A percentile compares a stretch with the other conserved stretches of the same genome.
Conservation (phyloP, 352 stramenopile genomes). For the Peronospora belbahrii region DNA sequence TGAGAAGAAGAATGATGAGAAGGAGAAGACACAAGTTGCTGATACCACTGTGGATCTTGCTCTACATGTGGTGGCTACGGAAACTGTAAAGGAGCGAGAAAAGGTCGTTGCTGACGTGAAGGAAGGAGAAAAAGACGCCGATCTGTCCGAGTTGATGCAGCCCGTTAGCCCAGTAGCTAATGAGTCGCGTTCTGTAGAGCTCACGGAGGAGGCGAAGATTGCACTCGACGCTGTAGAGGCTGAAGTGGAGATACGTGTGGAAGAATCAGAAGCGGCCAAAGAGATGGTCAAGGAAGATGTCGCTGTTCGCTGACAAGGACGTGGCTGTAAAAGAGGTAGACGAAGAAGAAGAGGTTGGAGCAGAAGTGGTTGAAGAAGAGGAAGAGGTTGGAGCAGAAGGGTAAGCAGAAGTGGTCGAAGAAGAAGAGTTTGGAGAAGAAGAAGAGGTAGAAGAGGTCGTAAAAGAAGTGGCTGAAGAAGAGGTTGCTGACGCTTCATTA, state of each 20-base stretch:
- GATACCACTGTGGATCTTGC: no score
- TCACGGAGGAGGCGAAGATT: background rate
- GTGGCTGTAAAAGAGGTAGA: no score
- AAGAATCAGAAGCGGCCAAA: background rate
- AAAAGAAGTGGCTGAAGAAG: conserved; percentile 2
- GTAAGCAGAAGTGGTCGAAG: conserved; percentile 1
- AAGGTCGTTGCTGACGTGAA: conserved; percentile 7
- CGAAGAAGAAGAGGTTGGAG: no score
- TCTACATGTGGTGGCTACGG: no score
- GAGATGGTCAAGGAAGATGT: conserved; percentile 2
- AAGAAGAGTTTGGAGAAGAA: conserved; percentile 4
- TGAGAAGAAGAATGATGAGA: conserved; percentile 2
- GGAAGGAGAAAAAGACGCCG: no score
- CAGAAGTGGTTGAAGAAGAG: conserved; percentile 7
- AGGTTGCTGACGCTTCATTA: background rate
- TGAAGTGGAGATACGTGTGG: conserved; percentile 10
- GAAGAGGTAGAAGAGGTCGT: conserved; percentile 1
- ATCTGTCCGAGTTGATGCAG: no score
- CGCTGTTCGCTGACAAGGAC: no score
- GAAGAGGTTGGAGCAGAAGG: conserved; percentile 1
- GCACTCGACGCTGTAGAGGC: conserved; percentile 11
- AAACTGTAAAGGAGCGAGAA: conserved; percentile 7
- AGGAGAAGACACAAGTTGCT: conserved; percentile 1
- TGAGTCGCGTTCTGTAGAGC: conserved; percentile 3
- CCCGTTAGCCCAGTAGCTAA: conserved; percentile 2